Conservation (phyloP, 345 rosid genomes). For the Psidium guajava region DNA sequence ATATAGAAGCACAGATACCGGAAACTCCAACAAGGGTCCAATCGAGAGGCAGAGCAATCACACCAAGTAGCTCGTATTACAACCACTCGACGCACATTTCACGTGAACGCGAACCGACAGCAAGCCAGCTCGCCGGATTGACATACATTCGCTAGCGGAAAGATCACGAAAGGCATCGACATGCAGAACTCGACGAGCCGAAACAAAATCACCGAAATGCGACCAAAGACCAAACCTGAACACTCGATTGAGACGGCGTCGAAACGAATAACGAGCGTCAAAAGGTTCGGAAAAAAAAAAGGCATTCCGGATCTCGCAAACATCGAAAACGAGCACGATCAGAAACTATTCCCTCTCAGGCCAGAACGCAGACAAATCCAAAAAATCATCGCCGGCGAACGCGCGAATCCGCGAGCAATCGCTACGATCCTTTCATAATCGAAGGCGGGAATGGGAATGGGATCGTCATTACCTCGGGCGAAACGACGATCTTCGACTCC, state of each 20-base stretch:
- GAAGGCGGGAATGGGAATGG: neutral
- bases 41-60: neutral
- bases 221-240: neutral
- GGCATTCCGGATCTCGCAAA: neutral
- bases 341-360: neutral
- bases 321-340: neutral
- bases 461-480: neutral
- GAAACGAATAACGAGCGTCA: neutral
- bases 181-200: neutral
- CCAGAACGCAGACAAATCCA: neutral
- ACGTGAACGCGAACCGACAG: neutral
- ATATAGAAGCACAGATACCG: neutral
- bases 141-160: neutral
- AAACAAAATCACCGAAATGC: neutral
- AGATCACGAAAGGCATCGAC: neutral
- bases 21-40: neutral
- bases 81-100: neutral
- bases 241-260: neutral
- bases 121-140: neutral
- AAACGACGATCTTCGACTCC: neutral
- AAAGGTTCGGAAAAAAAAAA: neutral
- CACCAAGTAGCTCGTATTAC: neutral
- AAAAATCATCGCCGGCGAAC: neutral
- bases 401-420: neutral
- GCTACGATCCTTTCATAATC: neutral